Evolutionary conservation across 768 basidiomycete species (phyloP).

Genomic region (Tremella fuciformis): DNA sequence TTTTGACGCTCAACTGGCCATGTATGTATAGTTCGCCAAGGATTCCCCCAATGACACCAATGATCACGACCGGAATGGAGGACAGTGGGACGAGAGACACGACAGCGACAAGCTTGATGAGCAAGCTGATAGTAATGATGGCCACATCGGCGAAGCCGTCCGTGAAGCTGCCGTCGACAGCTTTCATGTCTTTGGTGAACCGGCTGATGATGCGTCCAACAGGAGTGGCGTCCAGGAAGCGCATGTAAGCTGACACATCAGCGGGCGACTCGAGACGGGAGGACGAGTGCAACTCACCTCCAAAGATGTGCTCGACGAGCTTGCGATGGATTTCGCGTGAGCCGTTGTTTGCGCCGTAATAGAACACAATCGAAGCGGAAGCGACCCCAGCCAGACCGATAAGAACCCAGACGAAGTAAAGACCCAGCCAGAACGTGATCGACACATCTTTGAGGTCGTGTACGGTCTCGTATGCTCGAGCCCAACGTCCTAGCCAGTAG

Average conservation of each 20-base stretch:
- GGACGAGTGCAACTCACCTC: conserved; percentile 7
- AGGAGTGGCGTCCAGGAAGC: conserved; percentile 45
- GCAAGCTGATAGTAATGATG: conserved; percentile 37
- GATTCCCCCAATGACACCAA: conserved; percentile 55
- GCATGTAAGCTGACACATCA: conserved; percentile 25
- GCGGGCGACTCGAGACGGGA: background rate
- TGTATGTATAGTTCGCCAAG: conserved; percentile 60
- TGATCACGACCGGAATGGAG: conserved; percentile 36
- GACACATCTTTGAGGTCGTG: conserved; percentile 37
- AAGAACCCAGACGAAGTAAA: conserved; percentile 46
- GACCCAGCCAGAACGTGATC: conserved; percentile 45
- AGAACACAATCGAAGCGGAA: conserved; percentile 31
- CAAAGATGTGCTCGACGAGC: conserved; percentile 44
- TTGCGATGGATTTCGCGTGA: conserved; percentile 37
- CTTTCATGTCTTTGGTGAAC: conserved; percentile 51
- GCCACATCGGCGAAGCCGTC: conserved; percentile 37
- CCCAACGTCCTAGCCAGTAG: conserved; percentile 50
- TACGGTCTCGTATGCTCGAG: conserved; percentile 41
- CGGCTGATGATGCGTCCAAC: conserved; percentile 46
- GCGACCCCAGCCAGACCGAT: conserved; percentile 24
- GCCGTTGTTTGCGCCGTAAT: conserved; percentile 46
- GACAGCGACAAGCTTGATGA: conserved; percentile 44
- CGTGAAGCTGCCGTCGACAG: conserved; percentile 40
- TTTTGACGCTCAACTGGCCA: conserved; percentile 61
- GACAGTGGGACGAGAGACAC: conserved; percentile 45